A percentile compares a stretch with the other conserved stretches of the same genome.
Conservation (phyloP, 495 filamentous ascomycete species). For the Pyronema domesticum region DNA sequence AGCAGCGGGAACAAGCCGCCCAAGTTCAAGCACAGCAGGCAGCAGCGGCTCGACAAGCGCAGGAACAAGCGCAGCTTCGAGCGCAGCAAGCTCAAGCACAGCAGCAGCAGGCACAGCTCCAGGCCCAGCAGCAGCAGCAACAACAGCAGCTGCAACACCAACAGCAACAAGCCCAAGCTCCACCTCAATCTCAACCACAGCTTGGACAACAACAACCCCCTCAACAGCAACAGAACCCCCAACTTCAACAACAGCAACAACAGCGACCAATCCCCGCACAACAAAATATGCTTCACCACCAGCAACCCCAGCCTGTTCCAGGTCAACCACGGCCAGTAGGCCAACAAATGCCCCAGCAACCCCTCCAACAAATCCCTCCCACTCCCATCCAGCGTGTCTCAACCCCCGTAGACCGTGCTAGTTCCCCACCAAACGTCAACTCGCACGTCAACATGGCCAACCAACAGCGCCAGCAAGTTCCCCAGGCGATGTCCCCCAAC, state of each 20-base stretch:
- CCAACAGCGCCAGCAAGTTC: conserved; percentile 14
- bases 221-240: conserved; percentile 11
- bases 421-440: conserved; percentile 16
- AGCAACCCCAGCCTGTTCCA: conserved; percentile 9
- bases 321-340: too few species aligned
- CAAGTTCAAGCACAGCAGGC: conserved; percentile 12
- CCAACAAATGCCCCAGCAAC: conserved; percentile 1
- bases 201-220: neutral
- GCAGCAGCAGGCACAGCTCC: conserved; percentile 9
- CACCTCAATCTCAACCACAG: conserved; percentile 16
- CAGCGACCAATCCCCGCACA: conserved; percentile 7
- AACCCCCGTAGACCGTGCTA: conserved; percentile 3
- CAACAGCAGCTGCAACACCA: conserved; percentile 9
- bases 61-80: conserved; percentile 18
- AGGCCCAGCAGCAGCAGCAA: conserved; percentile 7
- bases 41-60: conserved; percentile 7
- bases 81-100: conserved; percentile 18
- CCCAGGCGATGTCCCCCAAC: conserved; percentile 5
- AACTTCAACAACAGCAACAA: conserved; percentile 16
- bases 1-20: conserved; percentile 4
- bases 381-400: conserved; percentile 5
- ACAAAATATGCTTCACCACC: conserved; percentile 19
- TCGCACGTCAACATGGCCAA: conserved; percentile 14
- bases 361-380: neutral
- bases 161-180: neutral